phyloP scores from a whole-genome alignment of 768 basidiomycete species.

The Crucibulum laeve region DNA sequence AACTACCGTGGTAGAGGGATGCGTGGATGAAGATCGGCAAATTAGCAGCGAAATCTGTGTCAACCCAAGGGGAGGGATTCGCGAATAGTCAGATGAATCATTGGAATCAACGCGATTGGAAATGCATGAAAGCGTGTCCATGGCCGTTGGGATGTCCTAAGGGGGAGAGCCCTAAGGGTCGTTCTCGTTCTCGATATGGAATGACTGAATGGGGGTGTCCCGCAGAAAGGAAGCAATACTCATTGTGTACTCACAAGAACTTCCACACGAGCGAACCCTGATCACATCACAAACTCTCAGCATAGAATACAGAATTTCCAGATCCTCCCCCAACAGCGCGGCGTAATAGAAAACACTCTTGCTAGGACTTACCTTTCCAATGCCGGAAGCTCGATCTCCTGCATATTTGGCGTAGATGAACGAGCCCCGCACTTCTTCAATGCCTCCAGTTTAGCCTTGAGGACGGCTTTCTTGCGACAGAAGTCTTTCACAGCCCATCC shows the following conservation, averaged over 20 bases:
- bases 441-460: too few relatives aligned
- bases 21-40: constrained; percentile 39
- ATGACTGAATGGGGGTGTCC: constrained; percentile 14
- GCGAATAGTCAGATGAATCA: constrained; percentile 13
- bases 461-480: too few relatives aligned
- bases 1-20: constrained; percentile 25
- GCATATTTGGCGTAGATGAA: too few relatives aligned
- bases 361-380: neutral
- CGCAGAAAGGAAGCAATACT: constrained; percentile 14
- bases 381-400: neutral
- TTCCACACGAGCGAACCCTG: constrained; percentile 16
- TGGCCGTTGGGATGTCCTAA: constrained; percentile 2
- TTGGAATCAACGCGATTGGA: constrained; percentile 8
- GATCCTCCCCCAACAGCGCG: constrained; percentile 21
- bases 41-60: constrained; percentile 18
- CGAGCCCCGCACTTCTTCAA: neutral
- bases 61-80: constrained; percentile 14
- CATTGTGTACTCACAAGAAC: constrained; percentile 16
- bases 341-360: constrained; percentile 19
- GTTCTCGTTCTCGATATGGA: constrained; percentile 21
- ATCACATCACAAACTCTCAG: constrained; percentile 18
- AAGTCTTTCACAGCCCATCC: constrained; percentile 7
- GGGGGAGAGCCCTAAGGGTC: constrained; percentile 16
- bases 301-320: constrained; percentile 24
- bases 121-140: constrained; percentile 13